Conservation (phyloP, 1,139 yeast species). For the Magnusiomyces sp. region DNA sequence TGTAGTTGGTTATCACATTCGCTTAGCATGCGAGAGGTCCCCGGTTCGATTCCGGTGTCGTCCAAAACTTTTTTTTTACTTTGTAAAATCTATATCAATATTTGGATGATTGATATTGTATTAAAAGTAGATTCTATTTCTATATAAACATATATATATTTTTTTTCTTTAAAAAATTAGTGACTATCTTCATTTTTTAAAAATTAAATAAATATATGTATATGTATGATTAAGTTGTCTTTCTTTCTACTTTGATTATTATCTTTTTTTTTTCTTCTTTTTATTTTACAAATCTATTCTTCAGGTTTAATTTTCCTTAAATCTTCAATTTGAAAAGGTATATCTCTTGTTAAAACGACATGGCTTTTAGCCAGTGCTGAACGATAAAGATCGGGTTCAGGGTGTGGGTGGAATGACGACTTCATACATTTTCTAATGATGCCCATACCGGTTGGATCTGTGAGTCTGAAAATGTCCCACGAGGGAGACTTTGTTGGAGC, state of each 20-base stretch:
- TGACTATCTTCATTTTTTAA: too few relatives aligned
- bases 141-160: too few relatives aligned
- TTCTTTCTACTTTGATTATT: conserved; percentile 11
- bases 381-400: conserved; percentile 40
- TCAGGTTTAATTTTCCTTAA: conserved; percentile 25
- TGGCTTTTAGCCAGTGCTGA: conserved; percentile 44
- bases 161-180: too few relatives aligned
- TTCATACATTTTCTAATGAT: conserved; percentile 41
- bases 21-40: too few relatives aligned
- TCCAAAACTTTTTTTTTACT: too few relatives aligned
- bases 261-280: not conserved
- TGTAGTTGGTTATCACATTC: too few relatives aligned
- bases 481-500: conserved; percentile 44
- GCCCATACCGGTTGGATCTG: conserved; percentile 54
- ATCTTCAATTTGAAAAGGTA: conserved; percentile 42
- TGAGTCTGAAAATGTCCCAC: conserved; percentile 47
- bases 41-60: too few relatives aligned
- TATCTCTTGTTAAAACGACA: conserved; percentile 36
- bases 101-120: too few relatives aligned
- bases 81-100: too few relatives aligned
- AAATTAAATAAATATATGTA: too few relatives aligned
- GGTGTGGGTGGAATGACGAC: conserved; percentile 47
- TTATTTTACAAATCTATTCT: not conserved
- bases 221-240: too few relatives aligned
- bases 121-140: too few relatives aligned